Evolutionary conservation across 2,329 filamentous ascomycete species (phyloP).

Genomic region (Sarocladium oryzae): DNA sequence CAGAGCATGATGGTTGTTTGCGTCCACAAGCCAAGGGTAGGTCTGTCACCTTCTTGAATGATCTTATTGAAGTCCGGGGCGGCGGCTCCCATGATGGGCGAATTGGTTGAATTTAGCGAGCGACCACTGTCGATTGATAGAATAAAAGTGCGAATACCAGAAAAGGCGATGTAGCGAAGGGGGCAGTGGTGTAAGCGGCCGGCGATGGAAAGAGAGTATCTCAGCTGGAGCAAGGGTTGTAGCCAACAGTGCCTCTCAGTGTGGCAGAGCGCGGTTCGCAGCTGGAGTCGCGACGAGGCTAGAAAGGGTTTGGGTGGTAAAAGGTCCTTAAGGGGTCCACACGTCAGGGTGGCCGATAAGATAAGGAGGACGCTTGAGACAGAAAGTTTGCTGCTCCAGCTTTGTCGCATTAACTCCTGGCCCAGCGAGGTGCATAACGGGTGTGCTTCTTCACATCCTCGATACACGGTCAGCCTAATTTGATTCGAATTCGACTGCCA

Average conservation of each 20-base stretch:
- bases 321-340: not conserved
- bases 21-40: not conserved
- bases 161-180: not conserved
- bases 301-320: too few relatives aligned
- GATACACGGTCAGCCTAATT: too few relatives aligned
- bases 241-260: not conserved
- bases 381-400: not conserved
- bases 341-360: not conserved
- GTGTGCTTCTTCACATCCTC: too few relatives aligned
- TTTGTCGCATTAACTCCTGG: not conserved
- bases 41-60: slow-evolving; percentile 12
- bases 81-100: slow-evolving; percentile 11
- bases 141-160: too few relatives aligned
- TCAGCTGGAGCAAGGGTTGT: not conserved
- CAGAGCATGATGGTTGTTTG: not conserved
- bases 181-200: too few relatives aligned
- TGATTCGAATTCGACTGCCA: too few relatives aligned
- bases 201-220: not conserved
- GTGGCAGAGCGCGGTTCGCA: not conserved
- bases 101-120: too few relatives aligned
- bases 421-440: not conserved
- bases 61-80: slow-evolving; percentile 15
- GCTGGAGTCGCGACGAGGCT: slow-evolving; percentile 4
- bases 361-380: not conserved
- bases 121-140: too few relatives aligned